Percentiles rank a stretch among this genome's conserved stretches.
phyloP scores from a whole-genome alignment of 2,329 filamentous ascomycete genomes.

The Capronia americana region DNA sequence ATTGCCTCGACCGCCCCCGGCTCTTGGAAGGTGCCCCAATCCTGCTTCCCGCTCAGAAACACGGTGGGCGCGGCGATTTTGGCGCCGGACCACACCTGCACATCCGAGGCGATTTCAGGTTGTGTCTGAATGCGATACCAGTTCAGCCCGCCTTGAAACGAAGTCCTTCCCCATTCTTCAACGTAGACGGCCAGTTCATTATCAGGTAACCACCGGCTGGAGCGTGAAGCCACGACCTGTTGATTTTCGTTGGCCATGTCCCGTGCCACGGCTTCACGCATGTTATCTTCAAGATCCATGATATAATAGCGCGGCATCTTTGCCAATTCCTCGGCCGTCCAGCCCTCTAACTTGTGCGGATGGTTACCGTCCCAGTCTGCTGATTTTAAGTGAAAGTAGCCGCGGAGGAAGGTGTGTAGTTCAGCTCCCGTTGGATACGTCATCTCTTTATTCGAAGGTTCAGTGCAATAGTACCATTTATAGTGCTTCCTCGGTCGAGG shows the following conservation, averaged over 20 bases:
- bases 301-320: constrained; percentile 73
- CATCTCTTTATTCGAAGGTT: constrained; percentile 48
- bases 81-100: constrained; percentile 65
- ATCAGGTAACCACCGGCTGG: constrained; percentile 62
- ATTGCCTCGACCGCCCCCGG: constrained; percentile 68
- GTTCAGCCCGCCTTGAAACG: constrained; percentile 70
- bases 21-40: constrained; percentile 73
- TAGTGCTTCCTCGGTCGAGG: constrained; percentile 70
- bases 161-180: constrained; percentile 65
- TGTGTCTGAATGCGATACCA: constrained; percentile 70
- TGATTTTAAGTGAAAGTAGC: constrained; percentile 73
- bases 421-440: constrained; percentile 50
- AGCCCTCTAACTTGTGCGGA: constrained; percentile 60
- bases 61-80: constrained; percentile 66
- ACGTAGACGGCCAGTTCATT: constrained; percentile 66
- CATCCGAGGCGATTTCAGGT: constrained; percentile 56
- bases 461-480: constrained; percentile 63
- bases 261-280: constrained; percentile 63
- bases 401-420: constrained; percentile 66
- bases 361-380: constrained; percentile 64
- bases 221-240: constrained; percentile 15
- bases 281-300: constrained; percentile 64
- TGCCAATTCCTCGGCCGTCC: constrained; percentile 63
- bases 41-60: constrained; percentile 67
- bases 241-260: constrained; percentile 63